Evolutionary conservation across 2,329 filamentous ascomycete genomes (phyloP).

Genomic region (Fusarium oxysporum): DNA sequence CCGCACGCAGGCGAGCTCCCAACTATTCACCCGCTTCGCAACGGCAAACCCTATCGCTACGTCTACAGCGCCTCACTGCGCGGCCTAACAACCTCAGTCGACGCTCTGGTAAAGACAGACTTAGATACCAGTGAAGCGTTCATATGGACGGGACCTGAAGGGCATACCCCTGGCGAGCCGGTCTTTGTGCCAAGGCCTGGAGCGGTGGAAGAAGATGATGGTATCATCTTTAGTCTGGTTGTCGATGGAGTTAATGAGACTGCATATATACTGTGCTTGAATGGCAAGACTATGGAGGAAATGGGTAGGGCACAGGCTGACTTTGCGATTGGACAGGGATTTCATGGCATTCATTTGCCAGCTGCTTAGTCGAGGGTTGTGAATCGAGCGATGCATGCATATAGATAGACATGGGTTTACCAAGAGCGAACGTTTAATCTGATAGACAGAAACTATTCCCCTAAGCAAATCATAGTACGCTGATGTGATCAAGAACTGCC

Average conservation of each 20-base stretch:
- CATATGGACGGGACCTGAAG: conserved; percentile 67
- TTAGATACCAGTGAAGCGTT: conserved; percentile 61
- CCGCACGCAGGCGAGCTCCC: conserved; percentile 73
- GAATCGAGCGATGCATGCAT: not conserved
- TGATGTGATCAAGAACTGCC: too few relatives aligned
- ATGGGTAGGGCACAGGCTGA: conserved; percentile 71
- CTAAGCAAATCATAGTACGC: rapidly evolving
- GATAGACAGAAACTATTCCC: not conserved
- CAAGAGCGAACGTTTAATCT: not conserved
- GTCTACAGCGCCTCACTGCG: conserved; percentile 69
- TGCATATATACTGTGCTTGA: conserved; percentile 75
- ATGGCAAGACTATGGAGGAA: conserved; percentile 72
- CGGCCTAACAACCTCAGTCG: conserved; percentile 69
- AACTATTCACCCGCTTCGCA: conserved; percentile 70
- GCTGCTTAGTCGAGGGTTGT: not conserved
- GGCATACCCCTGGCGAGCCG: conserved; percentile 76
- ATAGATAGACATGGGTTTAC: not conserved
- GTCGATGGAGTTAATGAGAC: conserved; percentile 68
- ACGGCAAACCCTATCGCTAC: conserved; percentile 67
- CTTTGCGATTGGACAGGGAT: conserved; percentile 71
- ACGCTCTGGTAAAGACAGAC: conserved; percentile 75
- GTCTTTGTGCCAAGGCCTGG: conserved; percentile 69
- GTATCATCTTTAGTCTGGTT: conserved; percentile 71
- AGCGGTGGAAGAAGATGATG: conserved; percentile 68
- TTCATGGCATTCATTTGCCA: conserved; percentile 69